Percentiles rank a stretch among this genome's conserved stretches.
Conservation (phyloP, 176 grass and related monocot genomes). For the Paspalum notatum region DNA sequence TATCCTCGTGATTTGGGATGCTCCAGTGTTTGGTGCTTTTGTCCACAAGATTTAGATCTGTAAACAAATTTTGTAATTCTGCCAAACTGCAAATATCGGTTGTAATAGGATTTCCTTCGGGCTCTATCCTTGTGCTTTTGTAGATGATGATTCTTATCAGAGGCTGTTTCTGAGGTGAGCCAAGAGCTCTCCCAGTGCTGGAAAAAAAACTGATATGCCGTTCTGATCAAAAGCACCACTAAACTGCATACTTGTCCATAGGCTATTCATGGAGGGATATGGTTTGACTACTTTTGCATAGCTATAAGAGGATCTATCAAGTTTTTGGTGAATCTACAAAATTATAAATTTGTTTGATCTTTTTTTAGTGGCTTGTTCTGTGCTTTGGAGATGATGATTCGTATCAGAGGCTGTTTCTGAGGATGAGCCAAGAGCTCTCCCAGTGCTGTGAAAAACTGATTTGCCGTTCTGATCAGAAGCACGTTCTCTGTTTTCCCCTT, state of each 20-base stretch:
- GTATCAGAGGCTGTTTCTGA: slow-evolving; percentile 55
- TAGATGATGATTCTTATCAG: slow-evolving; percentile 43
- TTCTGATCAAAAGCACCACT: slow-evolving; percentile 36
- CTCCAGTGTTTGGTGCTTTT: too few relatives aligned
- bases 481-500: not conserved
- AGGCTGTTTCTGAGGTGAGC: slow-evolving; percentile 55
- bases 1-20: too few relatives aligned
- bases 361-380: not conserved
- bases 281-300: not conserved
- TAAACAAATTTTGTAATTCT: too few relatives aligned
- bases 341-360: not conserved
- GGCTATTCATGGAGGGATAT: not conserved
- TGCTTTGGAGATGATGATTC: slow-evolving; percentile 38
- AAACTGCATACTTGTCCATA: not conserved
- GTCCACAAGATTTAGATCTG: too few relatives aligned
- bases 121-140: slow-evolving; percentile 1
- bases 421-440: slow-evolving; percentile 18
- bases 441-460: slow-evolving; percentile 52
- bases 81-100: too few relatives aligned
- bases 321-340: not conserved
- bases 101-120: too few relatives aligned
- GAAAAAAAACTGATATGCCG: slow-evolving; percentile 45
- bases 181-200: slow-evolving; percentile 26
- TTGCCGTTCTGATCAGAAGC: slow-evolving; percentile 35
- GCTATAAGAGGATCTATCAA: not conserved